phyloP scores from a whole-genome alignment of 176 grass and related monocot genomes.

The Carex pumila region DNA sequence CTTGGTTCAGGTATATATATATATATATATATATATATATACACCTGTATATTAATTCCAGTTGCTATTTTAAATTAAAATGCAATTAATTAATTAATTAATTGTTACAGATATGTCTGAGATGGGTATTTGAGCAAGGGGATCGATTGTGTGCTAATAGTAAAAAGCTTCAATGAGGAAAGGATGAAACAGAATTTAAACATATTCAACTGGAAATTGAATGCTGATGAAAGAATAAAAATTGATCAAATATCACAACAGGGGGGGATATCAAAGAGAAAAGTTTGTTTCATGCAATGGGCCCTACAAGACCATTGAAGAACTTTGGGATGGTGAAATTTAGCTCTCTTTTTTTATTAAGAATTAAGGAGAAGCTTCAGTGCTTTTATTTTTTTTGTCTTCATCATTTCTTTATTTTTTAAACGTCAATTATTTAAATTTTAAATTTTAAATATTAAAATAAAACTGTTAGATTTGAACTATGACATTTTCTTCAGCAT shows the following conservation, averaged over 20 bases:
- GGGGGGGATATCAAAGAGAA: not conserved
- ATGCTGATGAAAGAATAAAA: slow-evolving; percentile 10
- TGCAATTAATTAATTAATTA: too few relatives aligned
- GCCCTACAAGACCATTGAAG: slow-evolving; percentile 16
- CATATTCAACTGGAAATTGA: slow-evolving; percentile 30
- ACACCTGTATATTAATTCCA: too few relatives aligned
- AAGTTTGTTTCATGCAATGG: slow-evolving; percentile 11
- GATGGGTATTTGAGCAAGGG: slow-evolving; percentile 37
- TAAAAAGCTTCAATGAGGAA: slow-evolving; percentile 27
- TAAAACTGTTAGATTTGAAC: too few relatives aligned
- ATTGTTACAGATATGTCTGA: slow-evolving; percentile 18
- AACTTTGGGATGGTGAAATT: slow-evolving; percentile 31
- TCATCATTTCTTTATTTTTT: too few relatives aligned
- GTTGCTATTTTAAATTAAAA: too few relatives aligned
- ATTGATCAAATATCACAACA: slow-evolving; percentile 15
- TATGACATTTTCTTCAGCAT: too few relatives aligned
- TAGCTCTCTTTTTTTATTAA: not conserved
- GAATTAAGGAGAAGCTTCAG: too few relatives aligned
- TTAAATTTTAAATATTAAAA: too few relatives aligned
- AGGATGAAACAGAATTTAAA: slow-evolving; percentile 34
- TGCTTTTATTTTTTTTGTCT: too few relatives aligned
- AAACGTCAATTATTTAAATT: too few relatives aligned
- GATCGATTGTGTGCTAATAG: slow-evolving; percentile 30
- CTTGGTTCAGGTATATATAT: slow-evolving; percentile 33
- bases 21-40: too few relatives aligned